Evolutionary conservation across 2,329 filamentous ascomycete genomes (phyloP).

Genomic region (Colletotrichum horii): DNA sequence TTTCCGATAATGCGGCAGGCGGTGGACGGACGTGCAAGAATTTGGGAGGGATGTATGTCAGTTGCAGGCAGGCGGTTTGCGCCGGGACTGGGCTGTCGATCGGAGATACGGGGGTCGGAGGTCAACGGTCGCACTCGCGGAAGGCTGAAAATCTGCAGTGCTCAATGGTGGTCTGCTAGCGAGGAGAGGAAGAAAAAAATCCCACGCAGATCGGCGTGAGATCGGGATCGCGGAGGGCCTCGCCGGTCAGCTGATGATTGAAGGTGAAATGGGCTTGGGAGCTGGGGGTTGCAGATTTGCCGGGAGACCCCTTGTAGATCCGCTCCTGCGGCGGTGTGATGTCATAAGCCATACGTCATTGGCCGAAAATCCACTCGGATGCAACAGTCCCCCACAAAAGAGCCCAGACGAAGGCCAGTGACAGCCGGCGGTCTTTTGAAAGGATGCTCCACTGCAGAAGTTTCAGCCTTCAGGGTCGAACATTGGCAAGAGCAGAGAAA

Average conservation of each 20-base stretch:
- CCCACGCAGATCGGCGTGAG: slow-evolving; percentile 5
- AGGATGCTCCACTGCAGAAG: slow-evolving; percentile 14
- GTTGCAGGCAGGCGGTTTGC: not conserved
- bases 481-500: not conserved
- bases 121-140: not conserved
- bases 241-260: slow-evolving; percentile 7
- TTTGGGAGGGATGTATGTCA: not conserved
- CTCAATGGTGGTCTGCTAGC: not conserved
- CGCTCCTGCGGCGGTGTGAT: slow-evolving; percentile 16
- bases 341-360: slow-evolving; percentile 18
- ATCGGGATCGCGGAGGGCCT: slow-evolving; percentile 15
- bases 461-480: slow-evolving; percentile 16
- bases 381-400: not conserved
- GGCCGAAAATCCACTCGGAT: not conserved
- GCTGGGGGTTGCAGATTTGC: slow-evolving; percentile 1
- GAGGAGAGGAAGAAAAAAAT: not conserved
- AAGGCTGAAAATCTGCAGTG: not conserved
- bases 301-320: not conserved
- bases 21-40: not conserved
- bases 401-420: not conserved
- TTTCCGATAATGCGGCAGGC: not conserved
- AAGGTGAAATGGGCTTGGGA: not conserved
- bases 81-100: slow-evolving; percentile 3
- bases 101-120: slow-evolving; percentile 8
- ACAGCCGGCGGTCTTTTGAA: not conserved